Base-by-base conservation (phyloP, 2,329 filamentous ascomycete species). In the Fusarium sp. region DNA sequence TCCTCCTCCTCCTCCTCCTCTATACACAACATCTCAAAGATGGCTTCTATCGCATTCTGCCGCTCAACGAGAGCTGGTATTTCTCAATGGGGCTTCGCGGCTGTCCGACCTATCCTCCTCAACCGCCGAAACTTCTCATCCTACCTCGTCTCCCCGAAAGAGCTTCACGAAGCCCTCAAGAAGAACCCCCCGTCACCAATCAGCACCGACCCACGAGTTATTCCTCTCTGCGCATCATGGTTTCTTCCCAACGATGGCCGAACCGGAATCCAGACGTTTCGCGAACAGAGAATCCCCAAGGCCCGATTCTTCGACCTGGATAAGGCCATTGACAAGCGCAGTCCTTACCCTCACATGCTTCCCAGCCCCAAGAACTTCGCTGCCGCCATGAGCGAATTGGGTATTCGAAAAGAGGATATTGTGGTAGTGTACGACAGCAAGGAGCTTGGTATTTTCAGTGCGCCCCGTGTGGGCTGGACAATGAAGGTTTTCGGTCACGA, bases 281-380 rank as follows among this genome's bases (percentile, higher is more conserved):
- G 90, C 71, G 88, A 93, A 77, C 88, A 90, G 77, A 93, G 93
- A 74, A 96, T 99, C 68, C 95, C 94, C 23, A 90, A 91, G 75
- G 92, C 96, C 2, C 92, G 94, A 31, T 99, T 98, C 87, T 99
- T 99, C 80, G 94, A 99, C 80, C 86, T 99, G 55, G 96, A 99
- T 81, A 93, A 90, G 74, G 88, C 97, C 77, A 93, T 96, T 75
- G 94, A 99, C 80, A 90, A 90, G 70, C 89, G 89, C 73, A 97
- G 92, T 57, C 92, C 93, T 2, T 98, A 97, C 78, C 95, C 96
- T 10, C 96, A 99, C 79, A 99, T 99, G 96, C 88, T 99, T 5
- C 96, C 96, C 5, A 91, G 87, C 10, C 85, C 92, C 37, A 89
- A 92, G 75, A 86, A 89, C 52, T 98, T 99, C 77, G 92, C 93